Percentiles rank a stretch among this genome's conserved stretches.
Evolutionary conservation across 495 filamentous ascomycete genomes (phyloP).

Genomic region (Penicillium canescens): DNA sequence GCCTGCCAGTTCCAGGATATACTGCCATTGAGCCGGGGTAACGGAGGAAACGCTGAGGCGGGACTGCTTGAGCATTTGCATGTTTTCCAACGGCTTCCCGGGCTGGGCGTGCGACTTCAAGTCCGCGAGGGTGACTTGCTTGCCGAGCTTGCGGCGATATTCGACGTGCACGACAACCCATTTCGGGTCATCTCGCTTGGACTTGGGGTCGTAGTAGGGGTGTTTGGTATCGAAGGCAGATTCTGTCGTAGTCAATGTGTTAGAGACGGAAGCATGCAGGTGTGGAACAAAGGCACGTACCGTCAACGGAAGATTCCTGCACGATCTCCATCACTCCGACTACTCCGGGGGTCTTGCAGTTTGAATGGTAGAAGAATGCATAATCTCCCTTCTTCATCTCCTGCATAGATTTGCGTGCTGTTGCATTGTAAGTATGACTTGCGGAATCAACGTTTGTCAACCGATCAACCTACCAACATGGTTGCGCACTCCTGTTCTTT

Average conservation of each 20-base stretch:
- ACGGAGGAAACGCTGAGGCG: slow-evolving; percentile 86
- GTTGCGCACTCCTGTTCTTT: slow-evolving; percentile 56
- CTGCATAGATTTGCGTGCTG: slow-evolving; percentile 81
- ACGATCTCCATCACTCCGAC: slow-evolving; percentile 95
- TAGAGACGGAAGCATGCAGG: neutral
- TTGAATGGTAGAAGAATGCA: slow-evolving; percentile 98
- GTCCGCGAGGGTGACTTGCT: slow-evolving; percentile 70
- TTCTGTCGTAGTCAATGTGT: slow-evolving; percentile 47
- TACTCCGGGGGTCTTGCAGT: slow-evolving; percentile 86
- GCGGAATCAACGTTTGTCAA: slow-evolving; percentile 5
- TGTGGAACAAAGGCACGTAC: slow-evolving; percentile 45
- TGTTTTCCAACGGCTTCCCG: slow-evolving; percentile 68
- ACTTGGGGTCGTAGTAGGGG: slow-evolving; percentile 82
- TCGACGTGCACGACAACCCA: slow-evolving; percentile 89
- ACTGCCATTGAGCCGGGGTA: slow-evolving; percentile 72
- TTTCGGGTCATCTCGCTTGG: slow-evolving; percentile 71
- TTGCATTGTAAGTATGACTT: slow-evolving; percentile 17
- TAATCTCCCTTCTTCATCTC: slow-evolving; percentile 89
- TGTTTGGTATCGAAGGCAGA: slow-evolving; percentile 74
- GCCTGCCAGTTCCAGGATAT: slow-evolving; percentile 58
- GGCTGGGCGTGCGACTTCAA: slow-evolving; percentile 61
- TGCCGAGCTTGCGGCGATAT: slow-evolving; percentile 77
- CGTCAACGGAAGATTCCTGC: slow-evolving; percentile 73
- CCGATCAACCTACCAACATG: slow-evolving; percentile 41
- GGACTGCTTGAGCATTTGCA: slow-evolving; percentile 79